A percentile compares a stretch with the other conserved stretches of the same genome.
These are phyloP conservation scores for Azolla pinnata DNA, from an alignment of 75 land plant species.

Conservation along the genomic window DNA sequence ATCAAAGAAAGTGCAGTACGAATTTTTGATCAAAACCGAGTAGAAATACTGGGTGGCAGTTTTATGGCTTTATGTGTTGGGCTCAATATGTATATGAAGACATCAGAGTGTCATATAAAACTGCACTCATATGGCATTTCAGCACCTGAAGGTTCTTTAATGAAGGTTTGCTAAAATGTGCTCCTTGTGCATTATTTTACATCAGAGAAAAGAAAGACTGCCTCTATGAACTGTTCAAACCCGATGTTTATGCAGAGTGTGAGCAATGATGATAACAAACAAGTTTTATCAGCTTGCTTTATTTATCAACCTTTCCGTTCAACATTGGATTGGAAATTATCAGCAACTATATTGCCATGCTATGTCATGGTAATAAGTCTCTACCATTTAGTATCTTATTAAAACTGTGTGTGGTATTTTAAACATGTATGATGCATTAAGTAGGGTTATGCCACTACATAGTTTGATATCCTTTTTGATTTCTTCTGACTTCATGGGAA, in stretches of 20 bases:
- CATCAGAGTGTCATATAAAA: constrained; percentile 55
- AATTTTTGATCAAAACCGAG: constrained; percentile 35
- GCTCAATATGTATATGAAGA: constrained; percentile 52
- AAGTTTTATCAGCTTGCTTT: constrained; percentile 66
- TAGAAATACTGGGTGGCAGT: constrained; percentile 78
- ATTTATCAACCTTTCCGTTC: constrained; percentile 65
- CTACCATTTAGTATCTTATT: too few relatives aligned
- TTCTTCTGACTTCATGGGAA: too few relatives aligned
- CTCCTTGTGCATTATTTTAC: neutral
- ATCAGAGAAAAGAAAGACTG: neutral
- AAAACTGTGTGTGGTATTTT: too few relatives aligned
- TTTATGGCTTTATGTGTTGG: constrained; percentile 63
- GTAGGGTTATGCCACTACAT: too few relatives aligned
- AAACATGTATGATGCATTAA: too few relatives aligned
- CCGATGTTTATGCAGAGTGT: constrained; percentile 65
- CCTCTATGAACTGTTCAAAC: neutral
- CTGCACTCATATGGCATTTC: constrained; percentile 77
- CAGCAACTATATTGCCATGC: constrained; percentile 87
- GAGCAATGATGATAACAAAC: constrained; percentile 49
- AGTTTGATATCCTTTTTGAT: too few relatives aligned
- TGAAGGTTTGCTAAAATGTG: constrained; percentile 37
- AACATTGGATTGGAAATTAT: constrained; percentile 77
- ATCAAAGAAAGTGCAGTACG: constrained; percentile 66
- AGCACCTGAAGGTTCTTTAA: constrained; percentile 82
- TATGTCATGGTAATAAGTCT: constrained; percentile 65